A percentile compares a stretch with the other conserved stretches of the same genome.
These are phyloP conservation scores for Alternaria sp. DNA, from an alignment of 2,329 filamentous ascomycete genomes.

Conservation along the genomic window DNA sequence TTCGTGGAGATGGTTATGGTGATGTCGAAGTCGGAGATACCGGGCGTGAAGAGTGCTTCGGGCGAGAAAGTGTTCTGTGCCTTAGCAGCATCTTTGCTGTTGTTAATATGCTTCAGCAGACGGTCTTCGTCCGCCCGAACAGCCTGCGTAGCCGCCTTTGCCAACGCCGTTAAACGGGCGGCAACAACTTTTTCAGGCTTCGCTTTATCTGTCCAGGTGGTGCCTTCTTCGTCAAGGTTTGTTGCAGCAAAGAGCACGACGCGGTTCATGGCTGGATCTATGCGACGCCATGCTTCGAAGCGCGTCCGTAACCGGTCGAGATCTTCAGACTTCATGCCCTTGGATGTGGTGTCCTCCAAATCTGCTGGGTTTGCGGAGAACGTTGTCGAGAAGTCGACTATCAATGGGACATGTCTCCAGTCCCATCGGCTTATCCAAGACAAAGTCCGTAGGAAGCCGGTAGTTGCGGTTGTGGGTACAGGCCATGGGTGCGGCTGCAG, in stretches of 20 bases:
- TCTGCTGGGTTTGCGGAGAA: conserved; percentile 28
- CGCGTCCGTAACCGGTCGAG: conserved; percentile 70
- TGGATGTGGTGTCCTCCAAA: conserved; percentile 21
- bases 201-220: conserved; percentile 75
- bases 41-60: conserved; percentile 72
- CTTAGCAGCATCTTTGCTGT: not conserved
- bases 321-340: conserved; percentile 63
- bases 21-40: conserved; percentile 82
- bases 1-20: conserved; percentile 73
- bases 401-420: conserved; percentile 82
- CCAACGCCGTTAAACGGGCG: conserved; percentile 79
- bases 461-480: conserved; percentile 74
- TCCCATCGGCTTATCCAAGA: conserved; percentile 86
- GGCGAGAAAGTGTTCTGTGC: conserved; percentile 45
- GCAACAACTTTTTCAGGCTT: conserved; percentile 82
- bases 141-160: conserved; percentile 68
- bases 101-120: conserved; percentile 48
- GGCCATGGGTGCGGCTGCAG: conserved; percentile 81
- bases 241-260: conserved; percentile 82
- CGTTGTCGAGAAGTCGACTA: conserved; percentile 71
- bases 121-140: conserved; percentile 60
- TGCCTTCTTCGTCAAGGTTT: conserved; percentile 76
- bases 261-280: conserved; percentile 87
- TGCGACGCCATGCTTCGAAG: conserved; percentile 83
- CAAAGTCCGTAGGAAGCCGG: conserved; percentile 82